Evolutionary conservation across 169 alveolate species (phyloP).

Genomic region (Plasmodium gonderi): DNA sequence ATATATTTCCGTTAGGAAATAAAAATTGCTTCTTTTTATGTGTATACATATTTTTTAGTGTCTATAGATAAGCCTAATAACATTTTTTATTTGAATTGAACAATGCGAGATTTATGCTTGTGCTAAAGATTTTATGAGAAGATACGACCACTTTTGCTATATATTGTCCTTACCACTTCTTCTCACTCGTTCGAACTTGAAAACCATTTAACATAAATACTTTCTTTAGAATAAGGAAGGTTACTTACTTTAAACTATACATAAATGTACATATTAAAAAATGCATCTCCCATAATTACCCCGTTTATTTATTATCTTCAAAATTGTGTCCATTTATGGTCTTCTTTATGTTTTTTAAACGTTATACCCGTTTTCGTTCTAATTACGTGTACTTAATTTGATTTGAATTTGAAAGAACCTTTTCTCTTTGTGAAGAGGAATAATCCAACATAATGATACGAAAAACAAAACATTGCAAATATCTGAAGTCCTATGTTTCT

Average conservation of each 20-base stretch:
- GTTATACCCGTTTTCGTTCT: not conserved
- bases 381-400: not conserved
- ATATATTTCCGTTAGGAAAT: not conserved
- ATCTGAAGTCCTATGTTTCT: not conserved
- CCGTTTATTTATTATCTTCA: not conserved
- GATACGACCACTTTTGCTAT: not conserved
- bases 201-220: not conserved
- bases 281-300: not conserved
- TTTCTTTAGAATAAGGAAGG: not conserved
- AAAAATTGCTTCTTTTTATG: not conserved
- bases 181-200: not conserved
- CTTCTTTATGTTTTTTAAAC: not conserved
- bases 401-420: not conserved
- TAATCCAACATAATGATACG: not conserved
- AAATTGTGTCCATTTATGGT: not conserved
- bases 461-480: slow-evolving; percentile 4
- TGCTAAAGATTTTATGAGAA: not conserved
- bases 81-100: not conserved
- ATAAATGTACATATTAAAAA: not conserved
- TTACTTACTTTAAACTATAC: not conserved
- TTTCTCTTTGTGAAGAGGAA: not conserved
- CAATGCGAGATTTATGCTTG: not conserved
- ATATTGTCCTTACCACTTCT: not conserved
- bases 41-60: not conserved
- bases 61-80: not conserved